Base-by-base conservation (phyloP, 805 yeast species). In the Yarrowia keelungensis region DNA sequence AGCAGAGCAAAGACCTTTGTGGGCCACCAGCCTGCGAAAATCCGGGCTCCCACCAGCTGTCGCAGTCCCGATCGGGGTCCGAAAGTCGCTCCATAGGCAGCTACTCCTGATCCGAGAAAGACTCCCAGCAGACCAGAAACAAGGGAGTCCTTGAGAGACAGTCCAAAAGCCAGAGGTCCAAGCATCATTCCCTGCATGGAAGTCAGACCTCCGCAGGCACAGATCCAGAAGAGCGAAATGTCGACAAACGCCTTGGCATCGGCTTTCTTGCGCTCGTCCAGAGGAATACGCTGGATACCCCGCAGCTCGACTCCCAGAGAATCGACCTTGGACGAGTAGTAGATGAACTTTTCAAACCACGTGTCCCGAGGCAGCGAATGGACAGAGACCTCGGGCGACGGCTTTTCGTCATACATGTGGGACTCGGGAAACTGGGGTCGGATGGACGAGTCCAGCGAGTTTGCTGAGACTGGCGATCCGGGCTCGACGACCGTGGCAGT, bases 51-150 rank as follows among this genome's bases (percentile, higher is more conserved):
- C 10, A 91, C 93, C 92, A 92, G 89, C 75, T 92, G 97, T 74
- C 97, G 82, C 71, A 95, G 85, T 0, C 97, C 97, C 0, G 97
- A 90, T 69, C 92, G 82, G 0, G 97, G 97, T 2, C 97, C 97
- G 92, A 92, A 87, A 5, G 87, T 83, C 5, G 96, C 84, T 76
- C 95, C 90, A 75, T 90, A 91, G 0, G 91, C 95, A 2, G 97
- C 97, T 36, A 91, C 80, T 8, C 84, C 76, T 74, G 95, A 88
- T 0, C 97, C 97, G 2, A 89, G 73, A 39, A 86, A 76, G 69
- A 85, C 84, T 0, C 91, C 91, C 5, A 87, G 72, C 19, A 89
- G 71, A 1, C 96, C 96, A 19, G 86, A 80, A 3, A 86, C 78
- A 70, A 90, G 74, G 0, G 90, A 80, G 73, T 90, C 89, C 69